These are phyloP conservation scores for Aspergillus hancockii DNA, from an alignment of 495 filamentous ascomycete genomes.

Conservation along the genomic window DNA sequence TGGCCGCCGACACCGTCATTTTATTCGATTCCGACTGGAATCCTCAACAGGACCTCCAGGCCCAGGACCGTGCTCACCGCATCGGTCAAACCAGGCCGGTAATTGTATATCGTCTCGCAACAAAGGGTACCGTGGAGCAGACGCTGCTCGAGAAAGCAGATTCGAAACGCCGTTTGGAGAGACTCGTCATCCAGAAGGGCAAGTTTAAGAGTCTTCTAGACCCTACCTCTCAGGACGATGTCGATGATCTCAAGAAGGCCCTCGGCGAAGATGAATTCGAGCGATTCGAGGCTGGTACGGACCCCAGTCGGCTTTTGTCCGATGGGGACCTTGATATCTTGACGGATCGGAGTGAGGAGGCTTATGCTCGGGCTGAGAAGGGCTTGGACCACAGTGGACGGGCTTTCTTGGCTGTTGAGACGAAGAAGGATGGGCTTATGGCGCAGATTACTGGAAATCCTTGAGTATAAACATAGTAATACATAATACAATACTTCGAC, in stretches of 20 bases:
- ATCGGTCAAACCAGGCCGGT: slow-evolving; percentile 93
- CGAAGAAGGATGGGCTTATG: slow-evolving; percentile 40
- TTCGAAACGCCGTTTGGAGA: slow-evolving; percentile 89
- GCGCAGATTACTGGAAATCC: slow-evolving; percentile 26
- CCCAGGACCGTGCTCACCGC: slow-evolving; percentile 90
- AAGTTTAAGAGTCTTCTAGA: slow-evolving; percentile 61
- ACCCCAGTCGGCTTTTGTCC: slow-evolving; percentile 62
- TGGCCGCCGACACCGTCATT: slow-evolving; percentile 72
- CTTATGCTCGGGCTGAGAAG: slow-evolving; percentile 77
- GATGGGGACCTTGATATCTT: slow-evolving; percentile 76
- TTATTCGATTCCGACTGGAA: slow-evolving; percentile 92
- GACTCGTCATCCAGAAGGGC: slow-evolving; percentile 94
- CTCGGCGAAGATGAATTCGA: slow-evolving; percentile 56
- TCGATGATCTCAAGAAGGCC: slow-evolving; percentile 47
- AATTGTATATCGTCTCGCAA: slow-evolving; percentile 92
- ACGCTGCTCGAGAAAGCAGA: slow-evolving; percentile 85
- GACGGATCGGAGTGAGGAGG: slow-evolving; percentile 83
- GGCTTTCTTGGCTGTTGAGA: slow-evolving; percentile 46
- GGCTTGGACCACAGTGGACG: slow-evolving; percentile 53
- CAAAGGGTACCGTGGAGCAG: slow-evolving; percentile 90
- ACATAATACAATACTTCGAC: background rate
- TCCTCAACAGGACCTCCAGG: slow-evolving; percentile 94
- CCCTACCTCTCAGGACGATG: slow-evolving; percentile 33
- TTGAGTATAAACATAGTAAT: slow-evolving; percentile 2
- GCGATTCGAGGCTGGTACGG: slow-evolving; percentile 56